Conservation (phyloP, 306 rosid species). For the Vachellia collinsii region DNA sequence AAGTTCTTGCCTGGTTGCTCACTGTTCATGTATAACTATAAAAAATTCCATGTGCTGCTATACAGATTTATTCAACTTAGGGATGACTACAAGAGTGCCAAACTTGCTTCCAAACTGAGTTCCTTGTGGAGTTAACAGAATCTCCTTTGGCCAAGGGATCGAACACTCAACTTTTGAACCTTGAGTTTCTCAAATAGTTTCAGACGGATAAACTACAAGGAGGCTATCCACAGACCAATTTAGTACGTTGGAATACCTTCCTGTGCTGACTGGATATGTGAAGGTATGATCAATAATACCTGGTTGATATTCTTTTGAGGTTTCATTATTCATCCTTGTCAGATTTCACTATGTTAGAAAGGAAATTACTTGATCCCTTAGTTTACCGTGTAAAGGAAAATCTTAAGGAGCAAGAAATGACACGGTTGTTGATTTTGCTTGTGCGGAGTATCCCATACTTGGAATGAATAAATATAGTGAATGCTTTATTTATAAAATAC, state of each 20-base stretch:
- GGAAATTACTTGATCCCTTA: slow-evolving; percentile 15
- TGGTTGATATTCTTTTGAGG: slow-evolving; percentile 25
- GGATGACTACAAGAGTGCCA: slow-evolving; percentile 77
- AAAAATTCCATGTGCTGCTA: slow-evolving; percentile 28
- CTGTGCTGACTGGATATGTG: slow-evolving; percentile 33
- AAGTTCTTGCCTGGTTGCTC: background rate
- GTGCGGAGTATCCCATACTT: background rate
- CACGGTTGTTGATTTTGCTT: slow-evolving; percentile 14
- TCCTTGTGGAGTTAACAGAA: slow-evolving; percentile 44
- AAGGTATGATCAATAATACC: slow-evolving; percentile 33
- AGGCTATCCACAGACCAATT: slow-evolving; percentile 7
- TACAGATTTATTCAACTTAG: slow-evolving; percentile 72
- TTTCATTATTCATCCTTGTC: slow-evolving; percentile 7
- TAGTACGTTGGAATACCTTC: background rate
- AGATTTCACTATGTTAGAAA: background rate
- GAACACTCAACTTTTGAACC: slow-evolving; percentile 20
- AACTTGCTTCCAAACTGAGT: slow-evolving; percentile 64
- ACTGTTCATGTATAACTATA: background rate
- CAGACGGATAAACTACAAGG: background rate
- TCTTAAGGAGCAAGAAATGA: slow-evolving; percentile 19
- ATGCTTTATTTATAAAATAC: background rate
- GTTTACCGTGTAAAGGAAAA: slow-evolving; percentile 39
- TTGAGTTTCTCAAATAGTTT: slow-evolving; percentile 6
- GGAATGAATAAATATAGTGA: background rate
- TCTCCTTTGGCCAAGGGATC: slow-evolving; percentile 16